These are phyloP conservation scores for Mrakia blollopis DNA, from an alignment of 768 basidiomycete genomes.

Conservation along the genomic window DNA sequence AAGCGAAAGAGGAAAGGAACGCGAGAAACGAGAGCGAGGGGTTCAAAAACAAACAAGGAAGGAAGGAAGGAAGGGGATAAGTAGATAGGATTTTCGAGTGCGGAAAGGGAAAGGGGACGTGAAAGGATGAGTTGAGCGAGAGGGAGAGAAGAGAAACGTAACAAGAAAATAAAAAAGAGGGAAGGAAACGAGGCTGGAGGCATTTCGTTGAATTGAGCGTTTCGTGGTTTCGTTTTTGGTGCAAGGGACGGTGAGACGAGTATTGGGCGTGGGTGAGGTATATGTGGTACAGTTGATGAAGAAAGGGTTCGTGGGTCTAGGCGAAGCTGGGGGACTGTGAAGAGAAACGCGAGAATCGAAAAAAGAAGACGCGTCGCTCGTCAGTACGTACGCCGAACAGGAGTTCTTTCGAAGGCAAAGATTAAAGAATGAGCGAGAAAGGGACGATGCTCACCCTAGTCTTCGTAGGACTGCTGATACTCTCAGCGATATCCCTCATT, in stretches of 20 bases:
- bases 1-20: too few species aligned
- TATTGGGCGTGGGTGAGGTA: too few species aligned
- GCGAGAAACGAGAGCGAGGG: too few species aligned
- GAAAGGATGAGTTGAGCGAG: not conserved
- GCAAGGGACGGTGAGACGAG: not conserved
- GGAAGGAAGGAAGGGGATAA: too few species aligned
- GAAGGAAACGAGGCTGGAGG: too few species aligned
- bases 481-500: constrained; percentile 43
- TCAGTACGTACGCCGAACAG: not conserved
- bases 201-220: not conserved
- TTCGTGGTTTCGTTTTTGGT: not conserved
- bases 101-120: not conserved
- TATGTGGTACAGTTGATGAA: not conserved
- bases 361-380: not conserved
- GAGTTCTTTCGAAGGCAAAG: not conserved
- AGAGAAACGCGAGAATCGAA: not conserved
- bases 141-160: constrained; percentile 6
- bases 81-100: not conserved
- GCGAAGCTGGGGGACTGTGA: not conserved
- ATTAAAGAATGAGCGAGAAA: too few species aligned
- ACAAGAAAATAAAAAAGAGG: not conserved
- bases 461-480: constrained; percentile 20
- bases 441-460: constrained; percentile 5
- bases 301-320: not conserved
- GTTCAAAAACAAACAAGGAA: not conserved